Base-by-base conservation (phyloP, 768 basidiomycete species). In the Tylopilus intermedius region DNA sequence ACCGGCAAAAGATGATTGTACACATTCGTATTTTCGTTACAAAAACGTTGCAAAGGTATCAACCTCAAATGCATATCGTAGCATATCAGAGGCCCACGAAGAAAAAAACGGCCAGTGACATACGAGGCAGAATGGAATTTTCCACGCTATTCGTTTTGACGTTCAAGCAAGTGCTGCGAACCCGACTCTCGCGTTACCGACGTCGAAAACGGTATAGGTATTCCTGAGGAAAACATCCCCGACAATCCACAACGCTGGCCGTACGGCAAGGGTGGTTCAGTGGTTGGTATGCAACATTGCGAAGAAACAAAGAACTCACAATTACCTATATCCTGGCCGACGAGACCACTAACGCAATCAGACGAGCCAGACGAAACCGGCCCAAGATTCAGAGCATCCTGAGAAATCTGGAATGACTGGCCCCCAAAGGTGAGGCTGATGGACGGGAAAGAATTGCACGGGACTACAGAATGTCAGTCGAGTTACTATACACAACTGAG, bases 161-260 rank as follows among this genome's bases (percentile, higher is more conserved):
- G 46, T 35, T 47, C 46, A 47, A 26, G 51, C 54, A 4, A 58
- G 57, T 2, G 33, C 18, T 9, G 73, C 74, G 49, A 76, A 74
- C 18, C 74, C 72, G 8, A 75, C 73, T 21, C 49, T 63, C 2
- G 38, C 54, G 40, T 70, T 68, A 0, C 65, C 67, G 35, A 71
- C 54, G 52, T 76, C 72, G 55, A 76, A 77, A 1, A 57, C 56
- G 18, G 75, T 71, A 50, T 75, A 79, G 27, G 73, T 71, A 14
- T 69, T 68, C 46, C 61, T 62, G 54, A 78, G 61, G 72, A 78
- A 76, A 18, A 69, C 62, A 14, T 69, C 68, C 1, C 71, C 69
- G 13, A 71, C 22, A 32, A 70, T 53, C 71, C 68, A 72, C 37
- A 67, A 61, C 3, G 49, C 52, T 61, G 24, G 3, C 24, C 24